Percentiles rank a stretch among this genome's conserved stretches.
Conservation (phyloP, 495 filamentous ascomycete genomes). For the Lepraria neglecta region DNA sequence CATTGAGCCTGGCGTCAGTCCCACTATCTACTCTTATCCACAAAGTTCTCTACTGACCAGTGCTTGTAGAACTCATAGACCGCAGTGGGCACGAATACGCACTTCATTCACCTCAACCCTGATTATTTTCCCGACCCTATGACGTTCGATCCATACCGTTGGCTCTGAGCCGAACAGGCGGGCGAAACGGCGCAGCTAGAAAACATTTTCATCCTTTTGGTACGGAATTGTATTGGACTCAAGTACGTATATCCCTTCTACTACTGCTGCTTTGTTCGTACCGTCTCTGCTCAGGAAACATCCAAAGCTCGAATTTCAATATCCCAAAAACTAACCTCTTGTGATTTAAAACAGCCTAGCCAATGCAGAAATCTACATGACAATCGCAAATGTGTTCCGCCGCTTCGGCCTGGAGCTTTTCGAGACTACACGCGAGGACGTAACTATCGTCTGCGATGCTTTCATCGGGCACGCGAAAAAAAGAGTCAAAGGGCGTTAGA, state of each 20-base stretch:
- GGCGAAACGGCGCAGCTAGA: slow-evolving; percentile 27
- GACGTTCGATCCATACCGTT: slow-evolving; percentile 42
- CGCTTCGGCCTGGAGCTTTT: slow-evolving; percentile 37
- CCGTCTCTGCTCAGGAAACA: background rate
- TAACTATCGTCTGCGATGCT: slow-evolving; percentile 23
- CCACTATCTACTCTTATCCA: slow-evolving; percentile 21
- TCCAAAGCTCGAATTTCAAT: background rate
- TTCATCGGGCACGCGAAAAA: slow-evolving; percentile 18
- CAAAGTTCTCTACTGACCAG: background rate
- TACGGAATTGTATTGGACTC: slow-evolving; percentile 42
- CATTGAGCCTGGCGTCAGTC: slow-evolving; percentile 29
- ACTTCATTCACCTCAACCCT: slow-evolving; percentile 43
- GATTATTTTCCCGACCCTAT: slow-evolving; percentile 20
- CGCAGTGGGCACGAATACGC: slow-evolving; percentile 43
- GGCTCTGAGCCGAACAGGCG: slow-evolving; percentile 33
- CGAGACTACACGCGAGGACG: slow-evolving; percentile 33
- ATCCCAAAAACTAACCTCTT: background rate
- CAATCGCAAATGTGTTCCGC: slow-evolving; percentile 35
- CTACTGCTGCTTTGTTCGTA: background rate
- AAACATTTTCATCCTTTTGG: slow-evolving; percentile 40
- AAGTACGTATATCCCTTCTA: slow-evolving; percentile 30
- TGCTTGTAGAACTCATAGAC: slow-evolving; percentile 27
- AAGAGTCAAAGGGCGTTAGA: slow-evolving; percentile 15
- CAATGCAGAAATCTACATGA: slow-evolving; percentile 37
- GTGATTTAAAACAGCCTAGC: slow-evolving; percentile 31